Percentiles rank a stretch among this genome's conserved stretches.
Evolutionary conservation across 305 asterid species (phyloP).

Genomic region (Caryopteris hybrid): DNA sequence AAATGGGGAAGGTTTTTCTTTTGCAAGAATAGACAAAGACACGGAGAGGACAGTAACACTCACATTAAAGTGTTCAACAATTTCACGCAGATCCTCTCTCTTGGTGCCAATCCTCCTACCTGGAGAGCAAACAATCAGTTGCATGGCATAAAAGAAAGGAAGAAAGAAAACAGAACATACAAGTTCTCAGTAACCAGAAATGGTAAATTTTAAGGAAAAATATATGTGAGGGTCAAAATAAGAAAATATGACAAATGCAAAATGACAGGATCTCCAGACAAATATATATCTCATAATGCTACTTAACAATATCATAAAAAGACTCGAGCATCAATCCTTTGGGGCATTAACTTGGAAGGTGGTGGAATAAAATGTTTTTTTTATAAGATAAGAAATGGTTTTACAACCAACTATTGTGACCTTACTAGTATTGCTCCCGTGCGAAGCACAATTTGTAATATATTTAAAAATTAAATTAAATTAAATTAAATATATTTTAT

Average conservation of each 20-base stretch:
- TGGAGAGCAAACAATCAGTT: conserved; percentile 28
- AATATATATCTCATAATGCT: background rate
- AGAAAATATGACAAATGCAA: background rate
- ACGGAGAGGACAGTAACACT: conserved; percentile 31
- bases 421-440: no score
- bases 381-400: no score
- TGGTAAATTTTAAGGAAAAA: background rate
- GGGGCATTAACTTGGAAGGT: conserved; percentile 3
- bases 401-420: background rate
- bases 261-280: background rate
- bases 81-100: conserved; percentile 80
- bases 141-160: conserved; percentile 3
- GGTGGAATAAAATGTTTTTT: conserved; percentile 1
- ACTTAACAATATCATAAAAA: conserved; percentile 1
- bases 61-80: conserved; percentile 86
- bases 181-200: conserved; percentile 2
- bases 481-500: no score
- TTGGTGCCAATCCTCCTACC: conserved; percentile 71
- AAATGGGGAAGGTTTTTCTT: background rate
- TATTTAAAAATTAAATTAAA: no score
- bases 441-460: no score
- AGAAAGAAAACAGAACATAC: background rate
- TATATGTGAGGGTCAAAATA: background rate
- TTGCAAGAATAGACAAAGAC: conserved; percentile 2
- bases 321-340: background rate